These are phyloP conservation scores for Nemania sp. DNA, from an alignment of 2,329 filamentous ascomycete species.

Conservation along the genomic window DNA sequence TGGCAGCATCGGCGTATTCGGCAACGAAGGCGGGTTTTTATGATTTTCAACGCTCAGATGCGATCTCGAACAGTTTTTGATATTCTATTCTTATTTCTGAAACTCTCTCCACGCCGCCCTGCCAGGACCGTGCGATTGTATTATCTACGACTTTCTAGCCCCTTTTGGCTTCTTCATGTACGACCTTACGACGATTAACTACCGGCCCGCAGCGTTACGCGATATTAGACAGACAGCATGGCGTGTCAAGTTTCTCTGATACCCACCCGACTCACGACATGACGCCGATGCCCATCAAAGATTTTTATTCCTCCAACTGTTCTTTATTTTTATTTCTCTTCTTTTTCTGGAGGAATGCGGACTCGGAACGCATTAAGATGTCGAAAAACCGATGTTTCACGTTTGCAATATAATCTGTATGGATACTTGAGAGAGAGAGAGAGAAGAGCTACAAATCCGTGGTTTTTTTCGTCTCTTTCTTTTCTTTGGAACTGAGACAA, in stretches of 20 bases:
- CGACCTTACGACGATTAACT: conserved; percentile 25
- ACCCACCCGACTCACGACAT: conserved; percentile 23
- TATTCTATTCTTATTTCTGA: conserved; percentile 20
- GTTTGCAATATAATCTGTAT: conserved; percentile 9
- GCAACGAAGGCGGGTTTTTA: conserved; percentile 58
- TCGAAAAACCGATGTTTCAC: conserved; percentile 8
- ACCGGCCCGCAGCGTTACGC: conserved; percentile 12
- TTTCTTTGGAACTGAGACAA: background rate
- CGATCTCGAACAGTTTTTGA: too few relatives aligned
- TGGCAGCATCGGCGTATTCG: conserved; percentile 59
- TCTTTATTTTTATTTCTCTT: background rate
- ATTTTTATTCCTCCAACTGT: too few relatives aligned
- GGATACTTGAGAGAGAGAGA: conserved; percentile 11
- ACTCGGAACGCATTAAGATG: conserved; percentile 7
- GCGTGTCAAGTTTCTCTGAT: conserved; percentile 17
- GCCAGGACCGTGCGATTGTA: conserved; percentile 17
- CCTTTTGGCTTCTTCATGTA: conserved; percentile 12
- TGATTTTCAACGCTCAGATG: conserved; percentile 40
- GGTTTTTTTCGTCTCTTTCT: too few relatives aligned
- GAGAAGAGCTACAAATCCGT: conserved; percentile 1
- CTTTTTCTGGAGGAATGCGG: background rate
- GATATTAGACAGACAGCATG: conserved; percentile 15
- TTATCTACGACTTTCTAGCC: conserved; percentile 15
- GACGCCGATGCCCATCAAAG: conserved; percentile 10
- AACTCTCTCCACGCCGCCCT: background rate